Base-by-base conservation (phyloP, 2,329 filamentous ascomycete genomes). In the Pseudopithomyces chartarum region DNA sequence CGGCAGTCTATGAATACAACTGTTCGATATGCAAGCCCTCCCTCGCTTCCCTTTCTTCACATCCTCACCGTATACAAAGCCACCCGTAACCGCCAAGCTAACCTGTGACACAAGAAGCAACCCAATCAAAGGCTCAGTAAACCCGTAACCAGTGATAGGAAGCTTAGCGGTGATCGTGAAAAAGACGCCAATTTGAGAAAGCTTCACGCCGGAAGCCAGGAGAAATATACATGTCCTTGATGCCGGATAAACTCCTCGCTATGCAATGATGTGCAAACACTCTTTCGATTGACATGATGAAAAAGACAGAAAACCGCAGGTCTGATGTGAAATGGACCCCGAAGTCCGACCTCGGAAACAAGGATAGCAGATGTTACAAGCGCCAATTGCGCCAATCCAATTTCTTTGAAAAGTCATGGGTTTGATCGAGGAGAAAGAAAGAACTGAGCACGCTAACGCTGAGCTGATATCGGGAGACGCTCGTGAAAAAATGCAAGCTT, bases 161-260 rank as follows among this genome's bases (percentile, higher is more conserved):
- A 22, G 34, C 23, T 17, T 39, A 15, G 32, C n/a, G 46, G 39
- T 38, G 43, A 17, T 20, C 52, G 36, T 55, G 17, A 20, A 26
- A 43, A 43, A 52, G 52, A 56, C 57, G 57, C 53, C 57, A 56
- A 23, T 17, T 57, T 47, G 40, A 55, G 45, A 47, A 56, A 48
- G 58, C 63, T 63, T 61, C 52, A 46, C 53, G 55, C 58, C 58
- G 58, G 61, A 63, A 66, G 59, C 61, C 61, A 48, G 52, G n/a
- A 57, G 20, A 46, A 55, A 32, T 20, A 34, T 51, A 17, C 36
- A 22, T n/a, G 17, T 22, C 47, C 34, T 39, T 29, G 39, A 52
- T 55, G 47, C 56, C 52, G 29, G 34, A 19, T 17, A 59, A 69
- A 73, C 69, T 66, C 69, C 69, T 65, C 69, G 69, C 69, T 73